phyloP scores from a whole-genome alignment of 164 flowering plant genomes.

The Stephania yunnanensis region DNA sequence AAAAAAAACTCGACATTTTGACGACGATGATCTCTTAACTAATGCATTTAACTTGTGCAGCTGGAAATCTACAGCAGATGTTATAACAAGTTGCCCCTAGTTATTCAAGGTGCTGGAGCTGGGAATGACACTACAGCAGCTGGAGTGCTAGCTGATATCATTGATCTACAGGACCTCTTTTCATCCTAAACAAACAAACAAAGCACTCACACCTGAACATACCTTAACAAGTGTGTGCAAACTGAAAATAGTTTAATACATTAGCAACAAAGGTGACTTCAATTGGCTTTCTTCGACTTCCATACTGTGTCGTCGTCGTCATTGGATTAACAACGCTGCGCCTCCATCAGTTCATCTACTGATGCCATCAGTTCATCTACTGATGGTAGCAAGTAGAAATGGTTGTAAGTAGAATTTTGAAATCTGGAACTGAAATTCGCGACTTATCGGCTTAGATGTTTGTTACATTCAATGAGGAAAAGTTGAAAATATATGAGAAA shows the following conservation, averaged over 20 bases:
- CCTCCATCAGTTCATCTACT: too few relatives aligned
- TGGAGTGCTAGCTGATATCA: constrained; percentile 89
- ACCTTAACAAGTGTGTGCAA: background rate
- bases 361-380: too few relatives aligned
- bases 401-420: too few relatives aligned
- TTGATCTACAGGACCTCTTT: constrained; percentile 76
- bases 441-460: too few relatives aligned
- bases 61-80: constrained; percentile 72
- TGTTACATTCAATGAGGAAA: too few relatives aligned
- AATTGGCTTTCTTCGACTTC: too few relatives aligned
- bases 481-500: too few relatives aligned
- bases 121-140: constrained; percentile 93
- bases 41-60: constrained; percentile 30
- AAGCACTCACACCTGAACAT: background rate
- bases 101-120: constrained; percentile 94
- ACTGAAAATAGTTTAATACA: background rate
- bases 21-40: background rate
- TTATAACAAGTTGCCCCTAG: constrained; percentile 60
- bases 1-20: too few relatives aligned
- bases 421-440: too few relatives aligned
- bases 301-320: too few relatives aligned
- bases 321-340: too few relatives aligned
- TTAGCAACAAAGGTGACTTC: background rate
- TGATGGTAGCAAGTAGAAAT: too few relatives aligned
- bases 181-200: constrained; percentile 14